These are phyloP conservation scores for Hypericum perforatum DNA, from an alignment of 345 rosid species.

Conservation along the genomic window DNA sequence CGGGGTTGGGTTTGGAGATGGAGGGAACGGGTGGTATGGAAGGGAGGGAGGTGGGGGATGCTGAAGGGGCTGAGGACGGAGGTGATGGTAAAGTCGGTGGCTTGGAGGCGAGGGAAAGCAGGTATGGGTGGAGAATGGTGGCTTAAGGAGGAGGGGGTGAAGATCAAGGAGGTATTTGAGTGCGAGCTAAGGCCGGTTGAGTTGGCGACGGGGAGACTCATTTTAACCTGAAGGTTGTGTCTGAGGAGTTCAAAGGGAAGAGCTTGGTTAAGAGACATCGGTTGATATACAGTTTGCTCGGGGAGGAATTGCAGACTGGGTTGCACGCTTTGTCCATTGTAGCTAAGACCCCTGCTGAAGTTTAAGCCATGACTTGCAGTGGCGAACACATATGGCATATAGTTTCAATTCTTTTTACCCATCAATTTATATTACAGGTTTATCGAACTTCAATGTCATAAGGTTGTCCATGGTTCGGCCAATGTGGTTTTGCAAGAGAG, in stretches of 20 bases:
- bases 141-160: slow-evolving; percentile 51
- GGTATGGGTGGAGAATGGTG: slow-evolving; percentile 15
- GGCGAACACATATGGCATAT: too few relatives aligned
- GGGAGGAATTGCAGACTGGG: slow-evolving; percentile 74
- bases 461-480: too few relatives aligned
- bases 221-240: slow-evolving; percentile 72
- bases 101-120: slow-evolving; percentile 9
- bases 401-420: too few relatives aligned
- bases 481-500: too few relatives aligned
- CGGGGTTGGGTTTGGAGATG: slow-evolving; percentile 1
- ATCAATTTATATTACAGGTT: too few relatives aligned
- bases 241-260: slow-evolving; percentile 76
- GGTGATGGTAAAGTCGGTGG: slow-evolving; percentile 8
- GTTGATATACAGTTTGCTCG: slow-evolving; percentile 56
- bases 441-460: too few relatives aligned
- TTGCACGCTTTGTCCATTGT: slow-evolving; percentile 82
- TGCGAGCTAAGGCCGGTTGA: slow-evolving; percentile 59
- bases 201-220: slow-evolving; percentile 76
- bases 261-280: slow-evolving; percentile 87
- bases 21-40: too few relatives aligned
- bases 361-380: slow-evolving; percentile 2
- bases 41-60: neutral
- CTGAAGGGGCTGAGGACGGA: neutral
- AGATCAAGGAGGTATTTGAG: slow-evolving; percentile 63
- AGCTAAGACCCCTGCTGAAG: slow-evolving; percentile 78